These are phyloP conservation scores for Apiosordaria backusii DNA, from an alignment of 495 filamentous ascomycete genomes.

Conservation along the genomic window DNA sequence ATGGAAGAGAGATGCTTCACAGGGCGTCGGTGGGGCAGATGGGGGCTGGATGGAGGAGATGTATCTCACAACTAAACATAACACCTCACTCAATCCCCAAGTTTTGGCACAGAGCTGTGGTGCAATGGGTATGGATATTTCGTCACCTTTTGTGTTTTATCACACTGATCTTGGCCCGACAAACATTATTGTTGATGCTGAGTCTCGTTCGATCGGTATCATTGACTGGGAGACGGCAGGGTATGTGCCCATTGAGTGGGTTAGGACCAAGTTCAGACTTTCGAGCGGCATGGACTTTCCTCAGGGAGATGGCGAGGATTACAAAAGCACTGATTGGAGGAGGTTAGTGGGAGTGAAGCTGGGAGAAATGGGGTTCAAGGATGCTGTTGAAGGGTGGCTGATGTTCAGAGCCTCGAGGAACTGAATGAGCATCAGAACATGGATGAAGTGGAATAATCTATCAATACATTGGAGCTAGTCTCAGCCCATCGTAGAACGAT, in stretches of 20 bases:
- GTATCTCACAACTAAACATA: constrained; percentile 5
- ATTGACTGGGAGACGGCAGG: constrained; percentile 20
- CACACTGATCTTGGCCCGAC: constrained; percentile 18
- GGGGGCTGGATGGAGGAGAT: too few species aligned
- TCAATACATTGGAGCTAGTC: too few species aligned
- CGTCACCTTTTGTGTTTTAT: constrained; percentile 11
- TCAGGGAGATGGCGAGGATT: not conserved
- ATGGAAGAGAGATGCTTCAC: constrained; percentile 10
- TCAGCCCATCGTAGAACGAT: too few species aligned
- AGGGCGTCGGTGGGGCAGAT: constrained; percentile 14
- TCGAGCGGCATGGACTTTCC: constrained; percentile 17
- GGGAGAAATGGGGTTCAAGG: constrained; percentile 8
- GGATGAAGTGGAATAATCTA: too few species aligned
- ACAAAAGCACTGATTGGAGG: constrained; percentile 11
- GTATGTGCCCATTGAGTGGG: constrained; percentile 20
- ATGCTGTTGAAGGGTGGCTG: not conserved
- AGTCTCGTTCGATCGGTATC: constrained; percentile 6
- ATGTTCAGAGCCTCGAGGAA: too few species aligned
- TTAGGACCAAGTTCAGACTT: constrained; percentile 18
- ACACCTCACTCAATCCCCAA: not conserved
- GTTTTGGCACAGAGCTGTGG: not conserved
- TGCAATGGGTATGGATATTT: constrained; percentile 16
- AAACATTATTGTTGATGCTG: constrained; percentile 17
- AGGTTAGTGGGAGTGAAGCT: constrained; percentile 3
- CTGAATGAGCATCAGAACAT: too few species aligned